Evolutionary conservation across 176 grass and related monocot genomes (phyloP).

Genomic region (Avena insularis): DNA sequence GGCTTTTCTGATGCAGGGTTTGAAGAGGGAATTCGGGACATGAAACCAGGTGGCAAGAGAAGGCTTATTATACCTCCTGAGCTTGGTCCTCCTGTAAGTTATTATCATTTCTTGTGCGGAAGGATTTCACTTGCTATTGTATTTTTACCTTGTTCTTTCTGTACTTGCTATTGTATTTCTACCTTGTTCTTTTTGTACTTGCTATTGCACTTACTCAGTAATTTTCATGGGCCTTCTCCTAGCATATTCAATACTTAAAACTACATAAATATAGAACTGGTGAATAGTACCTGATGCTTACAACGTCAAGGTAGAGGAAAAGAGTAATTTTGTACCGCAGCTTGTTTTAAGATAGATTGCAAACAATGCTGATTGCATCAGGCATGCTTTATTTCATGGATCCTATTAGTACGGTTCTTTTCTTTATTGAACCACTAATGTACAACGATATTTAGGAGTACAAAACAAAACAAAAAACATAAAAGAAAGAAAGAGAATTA

Average conservation of each 20-base stretch:
- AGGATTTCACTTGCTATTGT: conserved; percentile 33
- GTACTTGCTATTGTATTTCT: conserved; percentile 31
- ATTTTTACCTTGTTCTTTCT: conserved; percentile 14
- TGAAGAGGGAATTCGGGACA: conserved; percentile 97
- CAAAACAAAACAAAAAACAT: conserved; percentile 5
- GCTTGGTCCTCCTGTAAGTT: conserved; percentile 95
- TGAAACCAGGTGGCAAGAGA: conserved; percentile 95
- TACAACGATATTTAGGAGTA: background rate
- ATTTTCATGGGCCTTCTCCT: conserved; percentile 5
- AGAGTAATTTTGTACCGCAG: conserved; percentile 5
- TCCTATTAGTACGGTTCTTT: background rate
- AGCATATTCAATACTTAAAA: conserved; percentile 2
- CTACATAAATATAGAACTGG: background rate
- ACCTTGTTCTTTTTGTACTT: conserved; percentile 9
- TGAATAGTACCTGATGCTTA: conserved; percentile 24
- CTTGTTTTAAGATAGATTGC: conserved; percentile 8
- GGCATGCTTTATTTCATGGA: background rate
- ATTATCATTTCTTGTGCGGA: conserved; percentile 26
- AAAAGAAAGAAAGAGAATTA: conserved; percentile 11
- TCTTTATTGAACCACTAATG: conserved; percentile 18
- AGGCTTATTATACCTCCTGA: conserved; percentile 96
- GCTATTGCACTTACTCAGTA: background rate
- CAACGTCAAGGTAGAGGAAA: conserved; percentile 19
- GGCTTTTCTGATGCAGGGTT: conserved; percentile 73
- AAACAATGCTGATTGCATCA: background rate